Evolutionary conservation across 805 yeast species (phyloP), one percentile per base, ranked within the genome.

Genomic region (Cyberlindnera euphorbiae): DNA sequence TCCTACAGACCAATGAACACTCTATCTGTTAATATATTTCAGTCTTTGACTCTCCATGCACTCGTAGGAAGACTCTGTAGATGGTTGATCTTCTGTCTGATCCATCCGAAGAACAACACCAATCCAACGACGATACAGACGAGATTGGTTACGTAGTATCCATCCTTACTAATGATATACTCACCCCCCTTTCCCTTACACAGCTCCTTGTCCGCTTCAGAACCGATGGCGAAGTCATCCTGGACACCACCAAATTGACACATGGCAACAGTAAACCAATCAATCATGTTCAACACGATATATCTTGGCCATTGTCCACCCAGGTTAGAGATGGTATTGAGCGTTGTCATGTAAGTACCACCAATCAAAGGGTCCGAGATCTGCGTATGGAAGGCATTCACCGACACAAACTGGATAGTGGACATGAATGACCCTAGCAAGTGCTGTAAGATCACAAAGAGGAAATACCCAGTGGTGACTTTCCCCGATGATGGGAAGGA

Each of bases 281-380:
- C 97, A 37, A 93, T 90, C 60, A 88, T 68, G 41, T 69, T 75
- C 47, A 88, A 71, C 2, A 90, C 79, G 22, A 93, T 65, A n/a
- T 86, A 64, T 36, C 87, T 71, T 2, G 98, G 98, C 98, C 98
- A 93, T 29, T 94, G 93, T 9, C 98, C 98, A 17, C 98, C 98
- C 39, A 90, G 70, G 57, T 93, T 93, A 28, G 94, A 78, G 32
- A 93, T 67, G 0, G 98, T 93, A 60, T 93, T 93, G 40, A 93
- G 67, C 1, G 95, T 80, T 0, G 98, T 93, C 97, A 93, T 90
- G 59, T 93, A 93, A 0, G 98, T 93, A 2, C 98, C 98, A 13
- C 98, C 98, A 50, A 93, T 85, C 14, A 79, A 62, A 0, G 98
- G 97, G 56, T 93, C 98, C 2, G 98, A 96, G 36, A 93, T 84